Base-by-base conservation (phyloP, 2,329 filamentous ascomycete species). In the Aspergillus pseudoviridinutans region DNA sequence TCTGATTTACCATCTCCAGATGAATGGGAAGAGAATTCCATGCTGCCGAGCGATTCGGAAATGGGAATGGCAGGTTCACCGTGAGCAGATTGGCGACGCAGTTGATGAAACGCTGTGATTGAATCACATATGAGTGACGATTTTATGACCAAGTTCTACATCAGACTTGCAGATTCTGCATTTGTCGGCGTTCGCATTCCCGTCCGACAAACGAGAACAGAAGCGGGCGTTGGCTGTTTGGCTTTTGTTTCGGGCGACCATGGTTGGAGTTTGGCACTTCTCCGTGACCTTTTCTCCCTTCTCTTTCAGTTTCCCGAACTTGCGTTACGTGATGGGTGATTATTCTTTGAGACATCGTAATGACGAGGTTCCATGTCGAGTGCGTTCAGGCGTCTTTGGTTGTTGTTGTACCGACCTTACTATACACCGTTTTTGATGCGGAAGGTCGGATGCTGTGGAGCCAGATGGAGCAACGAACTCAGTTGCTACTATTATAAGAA, bases 1-100 rank as follows among this genome's bases (percentile, higher is more conserved):
- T 75, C 74, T 71, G 72, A 77, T 63, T 62, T 72, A 53, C 66
- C 69, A 63, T 76, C 71, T 58, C 60, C 70, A 65, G 75, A 77
- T 59, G 72, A 74, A 58, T 77, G 75, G 75, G 75, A 76, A 51
- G 73, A 74, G 53, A 71, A 76, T 51, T 77, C 75, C 22, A 67
- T 68, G 50, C 66, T 77, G 59, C 72, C 68, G 47, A 76, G 73
- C 55, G 75, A 77, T 59, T 77, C 75, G 3, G 75, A 77, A 29
- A 65, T 74, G 61, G 74, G 74, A 20, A 55, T 76, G 25, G 66
- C 66, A 27, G 71, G 68, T 20, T 72, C 73, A 49, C 74, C 75
- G 38, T 76, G 59, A 68, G 54, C 14, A 32, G 42, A 53, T 47
- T 14, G 25, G 24, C 14, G 29, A 35, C 27, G 46, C 28, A 46